A percentile compares a stretch with the other conserved stretches of the same genome.
Evolutionary conservation across 2,329 filamentous ascomycete species (phyloP).

Genomic region (Exophiala calicioides): DNA sequence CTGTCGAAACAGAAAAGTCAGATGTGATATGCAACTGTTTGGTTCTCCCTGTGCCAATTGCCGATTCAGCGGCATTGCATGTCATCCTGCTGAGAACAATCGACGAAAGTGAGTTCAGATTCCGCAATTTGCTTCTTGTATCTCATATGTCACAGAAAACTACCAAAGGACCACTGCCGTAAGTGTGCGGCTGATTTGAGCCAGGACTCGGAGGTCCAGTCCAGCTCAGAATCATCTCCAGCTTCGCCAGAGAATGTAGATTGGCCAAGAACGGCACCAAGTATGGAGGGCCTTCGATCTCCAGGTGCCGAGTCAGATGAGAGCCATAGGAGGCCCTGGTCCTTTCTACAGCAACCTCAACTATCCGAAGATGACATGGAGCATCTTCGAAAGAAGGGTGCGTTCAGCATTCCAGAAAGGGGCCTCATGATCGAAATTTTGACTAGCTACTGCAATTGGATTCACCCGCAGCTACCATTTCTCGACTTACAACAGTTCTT

Average conservation of each 20-base stretch:
- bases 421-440: constrained; percentile 76
- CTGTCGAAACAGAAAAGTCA: constrained; percentile 53
- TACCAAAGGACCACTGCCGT: constrained; percentile 22
- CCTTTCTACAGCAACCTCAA: constrained; percentile 74
- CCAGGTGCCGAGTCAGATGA: constrained; percentile 1
- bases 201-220: constrained; percentile 50
- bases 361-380: constrained; percentile 78
- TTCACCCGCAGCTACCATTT: constrained; percentile 90
- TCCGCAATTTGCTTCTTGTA: constrained; percentile 5
- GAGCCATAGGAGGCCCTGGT: too few relatives aligned
- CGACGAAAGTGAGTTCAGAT: constrained; percentile 5
- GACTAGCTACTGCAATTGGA: constrained; percentile 81
- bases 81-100: constrained; percentile 14
- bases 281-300: neutral
- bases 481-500: constrained; percentile 66
- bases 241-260: neutral
- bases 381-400: constrained; percentile 80
- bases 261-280: constrained; percentile 42
- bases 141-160: neutral
- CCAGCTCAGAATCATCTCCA: constrained; percentile 36
- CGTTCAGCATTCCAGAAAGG: constrained; percentile 69
- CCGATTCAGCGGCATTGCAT: constrained; percentile 32
- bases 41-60: constrained; percentile 40
- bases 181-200: constrained; percentile 43
- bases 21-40: constrained; percentile 54